Evolutionary conservation across 208 protist genomes (phyloP).

Genomic region (Trypanosomatidae sp.): DNA sequence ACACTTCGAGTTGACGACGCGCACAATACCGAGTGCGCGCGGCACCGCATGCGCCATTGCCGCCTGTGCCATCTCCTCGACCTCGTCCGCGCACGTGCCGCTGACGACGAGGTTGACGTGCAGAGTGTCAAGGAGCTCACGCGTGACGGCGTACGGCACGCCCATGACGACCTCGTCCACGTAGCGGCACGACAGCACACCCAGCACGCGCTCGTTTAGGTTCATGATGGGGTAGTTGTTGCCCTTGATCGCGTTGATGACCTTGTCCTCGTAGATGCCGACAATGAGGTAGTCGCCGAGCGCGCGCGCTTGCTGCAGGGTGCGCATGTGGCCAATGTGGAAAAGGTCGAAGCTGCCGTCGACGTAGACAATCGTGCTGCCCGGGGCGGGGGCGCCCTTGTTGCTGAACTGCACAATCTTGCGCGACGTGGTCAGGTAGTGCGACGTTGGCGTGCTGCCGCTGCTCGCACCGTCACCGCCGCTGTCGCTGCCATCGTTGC

Average conservation of each 20-base stretch:
- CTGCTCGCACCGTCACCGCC: conserved; percentile 5
- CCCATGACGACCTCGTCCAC: conserved; percentile 98
- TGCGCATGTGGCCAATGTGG: conserved; percentile 91
- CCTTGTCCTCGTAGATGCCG: conserved; percentile 91
- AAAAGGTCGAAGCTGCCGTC: conserved; percentile 97
- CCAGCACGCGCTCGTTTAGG: conserved; percentile 94
- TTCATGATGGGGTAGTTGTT: conserved; percentile 97
- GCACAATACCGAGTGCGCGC: conserved; percentile 71
- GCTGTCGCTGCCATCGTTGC: too few relatives aligned
- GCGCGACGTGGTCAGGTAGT: conserved; percentile 86
- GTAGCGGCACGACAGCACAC: conserved; percentile 93
- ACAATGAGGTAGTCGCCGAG: conserved; percentile 94
- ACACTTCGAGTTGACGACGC: conserved; percentile 54
- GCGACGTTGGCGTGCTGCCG: conserved; percentile 3
- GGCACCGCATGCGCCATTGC: conserved; percentile 39
- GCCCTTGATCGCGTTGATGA: conserved; percentile 86
- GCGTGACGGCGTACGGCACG: conserved; percentile 88
- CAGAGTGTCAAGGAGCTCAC: conserved; percentile 88
- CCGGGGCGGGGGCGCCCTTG: conserved; percentile 52
- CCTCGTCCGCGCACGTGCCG: conserved; percentile 38
- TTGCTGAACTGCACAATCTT: conserved; percentile 95
- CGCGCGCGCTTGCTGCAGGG: conserved; percentile 89
- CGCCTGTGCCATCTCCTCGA: conserved; percentile 3
- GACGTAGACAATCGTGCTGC: conserved; percentile 93
- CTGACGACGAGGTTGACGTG: conserved; percentile 76